A percentile compares a stretch with the other conserved stretches of the same genome.
Evolutionary conservation across 441 rosid species (phyloP).

Genomic region (Rhodomyrtus psidioides): DNA sequence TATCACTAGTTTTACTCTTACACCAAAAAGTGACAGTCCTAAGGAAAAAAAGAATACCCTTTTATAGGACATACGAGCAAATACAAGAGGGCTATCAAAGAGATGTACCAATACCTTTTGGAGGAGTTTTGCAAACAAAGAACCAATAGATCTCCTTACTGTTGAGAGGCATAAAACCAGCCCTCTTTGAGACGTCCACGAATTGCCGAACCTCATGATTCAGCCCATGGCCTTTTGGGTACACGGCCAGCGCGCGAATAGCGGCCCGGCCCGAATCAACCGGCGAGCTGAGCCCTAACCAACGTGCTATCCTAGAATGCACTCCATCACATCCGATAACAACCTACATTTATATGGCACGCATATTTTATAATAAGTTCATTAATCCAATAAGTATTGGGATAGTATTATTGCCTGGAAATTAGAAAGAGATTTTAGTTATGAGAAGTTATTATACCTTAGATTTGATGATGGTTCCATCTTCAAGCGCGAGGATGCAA

Average conservation of each 20-base stretch:
- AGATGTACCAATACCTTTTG: neutral
- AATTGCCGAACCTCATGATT: conserved; percentile 9
- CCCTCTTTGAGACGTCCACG: conserved; percentile 20
- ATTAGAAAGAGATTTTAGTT: too few relatives aligned
- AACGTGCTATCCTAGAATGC: conserved; percentile 26
- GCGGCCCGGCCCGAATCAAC: conserved; percentile 25
- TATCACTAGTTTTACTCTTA: too few relatives aligned
- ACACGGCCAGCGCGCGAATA: conserved; percentile 21
- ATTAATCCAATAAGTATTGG: neutral
- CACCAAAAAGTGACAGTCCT: too few relatives aligned
- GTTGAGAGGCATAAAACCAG: conserved; percentile 23
- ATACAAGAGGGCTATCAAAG: too few relatives aligned
- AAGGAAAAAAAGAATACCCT: neutral
- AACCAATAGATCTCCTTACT: conserved; percentile 30
- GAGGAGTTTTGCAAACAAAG: neutral
- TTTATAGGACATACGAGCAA: neutral
- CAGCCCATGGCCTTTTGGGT: conserved; percentile 25
- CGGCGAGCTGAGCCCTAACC: conserved; percentile 24
- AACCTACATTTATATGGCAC: conserved; percentile 3
- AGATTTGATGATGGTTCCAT: conserved; percentile 29
- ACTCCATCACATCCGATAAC: conserved; percentile 47
- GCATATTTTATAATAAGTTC: too few relatives aligned
- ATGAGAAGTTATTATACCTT: conserved; percentile 14
- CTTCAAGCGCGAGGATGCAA: conserved; percentile 19
- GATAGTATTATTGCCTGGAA: too few relatives aligned